phyloP scores from a whole-genome alignment of 345 rosid genomes.

The Eucalyptus regnans region DNA sequence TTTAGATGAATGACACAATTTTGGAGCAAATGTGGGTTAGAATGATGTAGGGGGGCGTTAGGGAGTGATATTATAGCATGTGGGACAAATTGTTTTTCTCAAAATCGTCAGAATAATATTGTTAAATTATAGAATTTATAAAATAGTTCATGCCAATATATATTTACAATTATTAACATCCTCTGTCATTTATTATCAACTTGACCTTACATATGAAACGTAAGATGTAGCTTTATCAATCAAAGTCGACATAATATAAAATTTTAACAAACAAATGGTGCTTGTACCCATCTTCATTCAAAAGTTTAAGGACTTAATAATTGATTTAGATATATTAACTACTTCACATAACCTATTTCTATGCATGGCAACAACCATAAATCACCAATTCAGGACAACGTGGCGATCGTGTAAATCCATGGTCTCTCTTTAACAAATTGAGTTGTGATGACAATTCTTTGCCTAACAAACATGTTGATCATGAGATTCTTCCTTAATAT shows the following conservation, averaged over 20 bases:
- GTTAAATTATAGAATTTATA: neutral
- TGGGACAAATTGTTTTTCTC: neutral
- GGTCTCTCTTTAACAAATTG: neutral
- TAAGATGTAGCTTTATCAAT: neutral
- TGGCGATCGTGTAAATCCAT: neutral
- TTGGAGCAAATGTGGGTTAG: neutral
- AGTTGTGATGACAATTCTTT: neutral
- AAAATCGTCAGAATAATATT: neutral
- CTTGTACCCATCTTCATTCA: neutral
- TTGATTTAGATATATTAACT: neutral
- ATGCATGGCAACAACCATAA: neutral
- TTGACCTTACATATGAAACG: neutral
- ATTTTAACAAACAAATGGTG: neutral
- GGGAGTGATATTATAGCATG: neutral
- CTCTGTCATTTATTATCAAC: neutral
- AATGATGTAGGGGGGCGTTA: neutral
- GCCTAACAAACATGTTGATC: neutral
- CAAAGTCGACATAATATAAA: neutral
- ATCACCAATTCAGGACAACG: neutral
- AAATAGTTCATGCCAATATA: neutral
- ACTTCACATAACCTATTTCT: fast-evolving
- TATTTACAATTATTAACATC: neutral
- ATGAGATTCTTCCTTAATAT: neutral
- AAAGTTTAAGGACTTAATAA: neutral
- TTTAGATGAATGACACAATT: neutral